These are phyloP conservation scores for Saccharomycopsis vini DNA, from an alignment of 805 yeast genomes.

Conservation along the genomic window DNA sequence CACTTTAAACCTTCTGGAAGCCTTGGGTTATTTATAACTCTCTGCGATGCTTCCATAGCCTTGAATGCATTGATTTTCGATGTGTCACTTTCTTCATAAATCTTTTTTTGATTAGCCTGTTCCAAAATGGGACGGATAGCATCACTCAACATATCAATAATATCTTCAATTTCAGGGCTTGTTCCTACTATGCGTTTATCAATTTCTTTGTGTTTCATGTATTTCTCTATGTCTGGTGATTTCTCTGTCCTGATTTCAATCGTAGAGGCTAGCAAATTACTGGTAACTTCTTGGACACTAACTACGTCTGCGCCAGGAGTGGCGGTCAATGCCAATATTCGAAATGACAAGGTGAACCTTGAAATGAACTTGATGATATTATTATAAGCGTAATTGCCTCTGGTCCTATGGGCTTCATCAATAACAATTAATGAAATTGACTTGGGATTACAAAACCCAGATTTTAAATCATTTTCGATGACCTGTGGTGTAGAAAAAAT, in stretches of 20 bases:
- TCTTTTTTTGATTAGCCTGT: constrained; percentile 53
- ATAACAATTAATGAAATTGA: constrained; percentile 67
- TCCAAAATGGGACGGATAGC: constrained; percentile 62
- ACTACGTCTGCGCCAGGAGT: constrained; percentile 89
- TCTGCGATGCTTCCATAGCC: constrained; percentile 60
- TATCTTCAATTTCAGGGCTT: constrained; percentile 45
- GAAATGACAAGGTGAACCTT: constrained; percentile 53
- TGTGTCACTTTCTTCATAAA: constrained; percentile 61
- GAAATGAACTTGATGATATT: constrained; percentile 65
- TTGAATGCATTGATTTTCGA: constrained; percentile 57
- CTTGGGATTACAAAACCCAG: constrained; percentile 71
- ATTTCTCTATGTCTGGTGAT: constrained; percentile 68
- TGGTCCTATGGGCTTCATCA: constrained; percentile 94
- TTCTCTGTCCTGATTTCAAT: constrained; percentile 83
- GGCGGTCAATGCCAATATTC: constrained; percentile 86
- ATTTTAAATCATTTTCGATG: constrained; percentile 77
- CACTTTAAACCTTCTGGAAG: constrained; percentile 66
- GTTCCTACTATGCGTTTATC: constrained; percentile 49
- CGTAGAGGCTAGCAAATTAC: constrained; percentile 60
- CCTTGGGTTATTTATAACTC: constrained; percentile 42
- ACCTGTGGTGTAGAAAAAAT: constrained; percentile 96
- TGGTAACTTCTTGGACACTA: constrained; percentile 78
- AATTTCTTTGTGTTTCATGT: constrained; percentile 61
- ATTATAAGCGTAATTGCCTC: constrained; percentile 82
- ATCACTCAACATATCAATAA: constrained; percentile 45